A percentile compares a stretch with the other conserved stretches of the same genome.
phyloP scores from a whole-genome alignment of 371 early-diverging fungal genomes.

The Saksenaea oblongispora region DNA sequence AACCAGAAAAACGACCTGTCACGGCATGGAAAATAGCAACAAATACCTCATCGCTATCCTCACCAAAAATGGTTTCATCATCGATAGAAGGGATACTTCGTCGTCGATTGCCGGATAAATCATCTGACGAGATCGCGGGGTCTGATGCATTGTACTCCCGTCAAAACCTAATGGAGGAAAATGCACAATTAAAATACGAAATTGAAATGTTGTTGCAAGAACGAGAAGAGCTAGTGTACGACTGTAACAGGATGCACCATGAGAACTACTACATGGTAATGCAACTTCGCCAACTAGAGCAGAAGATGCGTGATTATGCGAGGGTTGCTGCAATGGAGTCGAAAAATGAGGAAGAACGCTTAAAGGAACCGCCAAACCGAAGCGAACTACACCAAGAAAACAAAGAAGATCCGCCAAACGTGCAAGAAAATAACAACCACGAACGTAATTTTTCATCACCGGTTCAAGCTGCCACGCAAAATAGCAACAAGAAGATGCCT shows the following conservation, averaged over 20 bases:
- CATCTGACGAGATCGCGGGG: not conserved
- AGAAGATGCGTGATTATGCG: not conserved
- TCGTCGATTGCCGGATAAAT: not conserved
- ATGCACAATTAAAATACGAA: not conserved
- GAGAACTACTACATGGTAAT: not conserved
- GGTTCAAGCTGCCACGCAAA: not conserved
- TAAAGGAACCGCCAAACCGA: not conserved
- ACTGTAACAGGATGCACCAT: not conserved
- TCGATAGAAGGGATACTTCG: not conserved
- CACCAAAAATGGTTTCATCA: not conserved
- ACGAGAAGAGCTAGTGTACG: not conserved
- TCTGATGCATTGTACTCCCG: not conserved
- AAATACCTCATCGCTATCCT: not conserved
- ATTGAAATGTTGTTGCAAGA: not conserved
- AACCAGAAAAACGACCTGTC: not conserved
- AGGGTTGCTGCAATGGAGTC: not conserved
- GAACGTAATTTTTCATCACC: not conserved
- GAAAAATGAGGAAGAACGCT: not conserved
- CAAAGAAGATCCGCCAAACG: not conserved
- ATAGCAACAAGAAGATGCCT: not conserved
- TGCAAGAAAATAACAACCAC: not conserved
- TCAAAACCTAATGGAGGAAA: not conserved
- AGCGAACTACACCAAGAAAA: not conserved
- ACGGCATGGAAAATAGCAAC: not conserved
- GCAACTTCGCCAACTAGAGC: not conserved